Evolutionary conservation across 2,329 filamentous ascomycete species (phyloP).

Genomic region (Biscogniauxia mediterranea): DNA sequence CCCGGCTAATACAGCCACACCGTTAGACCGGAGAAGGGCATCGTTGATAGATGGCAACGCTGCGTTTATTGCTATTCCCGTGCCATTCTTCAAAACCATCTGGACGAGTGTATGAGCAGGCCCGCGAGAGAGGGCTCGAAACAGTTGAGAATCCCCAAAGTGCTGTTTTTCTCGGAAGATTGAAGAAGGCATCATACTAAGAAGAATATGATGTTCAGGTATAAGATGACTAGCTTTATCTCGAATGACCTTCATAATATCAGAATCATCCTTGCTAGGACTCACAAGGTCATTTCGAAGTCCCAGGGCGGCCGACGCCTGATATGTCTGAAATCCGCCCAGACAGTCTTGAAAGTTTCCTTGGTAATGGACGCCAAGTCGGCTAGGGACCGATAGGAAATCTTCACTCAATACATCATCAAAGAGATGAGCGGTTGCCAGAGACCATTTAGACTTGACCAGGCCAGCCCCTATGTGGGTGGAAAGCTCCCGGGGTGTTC

Average conservation of each 20-base stretch:
- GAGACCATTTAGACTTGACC: conserved; percentile 78
- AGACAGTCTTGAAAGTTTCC: conserved; percentile 97
- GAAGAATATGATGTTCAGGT: conserved; percentile 74
- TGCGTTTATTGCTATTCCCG: conserved; percentile 82
- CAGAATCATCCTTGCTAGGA: conserved; percentile 84
- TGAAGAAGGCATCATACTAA: conserved; percentile 79
- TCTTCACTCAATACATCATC: conserved; percentile 88
- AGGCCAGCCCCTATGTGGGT: conserved; percentile 70
- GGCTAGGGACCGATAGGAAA: conserved; percentile 83
- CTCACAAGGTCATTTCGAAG: conserved; percentile 89
- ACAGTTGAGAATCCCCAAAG: conserved; percentile 73
- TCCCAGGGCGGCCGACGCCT: conserved; percentile 85
- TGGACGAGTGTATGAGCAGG: conserved; percentile 67
- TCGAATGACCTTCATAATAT: conserved; percentile 85
- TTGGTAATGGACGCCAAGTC: conserved; percentile 85
- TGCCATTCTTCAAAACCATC: conserved; percentile 69
- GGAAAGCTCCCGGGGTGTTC: conserved; percentile 86
- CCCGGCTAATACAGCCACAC: conserved; percentile 78
- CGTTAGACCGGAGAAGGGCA: conserved; percentile 76
- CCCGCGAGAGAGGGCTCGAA: conserved; percentile 71
- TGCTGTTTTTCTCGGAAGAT: conserved; percentile 79
- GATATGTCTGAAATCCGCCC: conserved; percentile 94
- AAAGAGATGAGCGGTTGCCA: conserved; percentile 87
- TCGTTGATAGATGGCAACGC: conserved; percentile 86
- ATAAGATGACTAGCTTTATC: conserved; percentile 80